Percentiles rank a stretch among this genome's conserved stretches.
These are phyloP conservation scores for Clarireedia hainanense DNA, from an alignment of 2,329 filamentous ascomycete genomes.

Conservation along the genomic window DNA sequence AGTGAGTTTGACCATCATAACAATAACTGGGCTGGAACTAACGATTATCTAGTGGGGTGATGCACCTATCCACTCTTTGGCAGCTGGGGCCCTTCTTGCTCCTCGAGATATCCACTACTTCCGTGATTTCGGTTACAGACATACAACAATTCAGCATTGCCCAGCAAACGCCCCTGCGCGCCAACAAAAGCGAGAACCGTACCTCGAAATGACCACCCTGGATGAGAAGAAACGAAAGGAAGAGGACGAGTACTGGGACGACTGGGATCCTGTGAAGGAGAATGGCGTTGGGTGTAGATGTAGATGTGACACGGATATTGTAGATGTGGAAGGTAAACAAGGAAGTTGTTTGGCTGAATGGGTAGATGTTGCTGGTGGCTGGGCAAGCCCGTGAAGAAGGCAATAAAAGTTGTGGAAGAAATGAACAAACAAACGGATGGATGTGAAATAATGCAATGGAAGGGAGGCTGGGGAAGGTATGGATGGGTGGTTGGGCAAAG, in stretches of 20 bases:
- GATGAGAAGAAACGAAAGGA: slow-evolving; percentile 80
- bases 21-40: slow-evolving; percentile 12
- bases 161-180: slow-evolving; percentile 88
- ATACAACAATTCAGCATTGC: slow-evolving; percentile 98
- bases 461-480: background rate
- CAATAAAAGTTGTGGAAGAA: background rate
- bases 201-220: slow-evolving; percentile 69
- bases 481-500: background rate
- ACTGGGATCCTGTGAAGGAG: slow-evolving; percentile 78
- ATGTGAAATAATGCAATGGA: background rate
- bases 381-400: slow-evolving; percentile 45
- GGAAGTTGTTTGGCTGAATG: slow-evolving; percentile 92
- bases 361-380: slow-evolving; percentile 95
- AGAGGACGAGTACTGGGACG: slow-evolving; percentile 95
- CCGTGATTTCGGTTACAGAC: slow-evolving; percentile 95
- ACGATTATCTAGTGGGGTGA: slow-evolving; percentile 73
- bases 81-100: slow-evolving; percentile 77
- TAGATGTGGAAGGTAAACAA: slow-evolving; percentile 95
- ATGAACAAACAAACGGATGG: background rate
- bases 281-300: slow-evolving; percentile 96
- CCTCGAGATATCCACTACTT: slow-evolving; percentile 93
- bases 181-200: slow-evolving; percentile 74
- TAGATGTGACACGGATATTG: slow-evolving; percentile 93
- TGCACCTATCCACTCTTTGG: slow-evolving; percentile 94
- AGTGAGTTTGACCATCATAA: slow-evolving; percentile 44